These are phyloP conservation scores for Sphagnum magellanicum DNA, from an alignment of 228 moss, liverwort and hornwort species.

Conservation along the genomic window DNA sequence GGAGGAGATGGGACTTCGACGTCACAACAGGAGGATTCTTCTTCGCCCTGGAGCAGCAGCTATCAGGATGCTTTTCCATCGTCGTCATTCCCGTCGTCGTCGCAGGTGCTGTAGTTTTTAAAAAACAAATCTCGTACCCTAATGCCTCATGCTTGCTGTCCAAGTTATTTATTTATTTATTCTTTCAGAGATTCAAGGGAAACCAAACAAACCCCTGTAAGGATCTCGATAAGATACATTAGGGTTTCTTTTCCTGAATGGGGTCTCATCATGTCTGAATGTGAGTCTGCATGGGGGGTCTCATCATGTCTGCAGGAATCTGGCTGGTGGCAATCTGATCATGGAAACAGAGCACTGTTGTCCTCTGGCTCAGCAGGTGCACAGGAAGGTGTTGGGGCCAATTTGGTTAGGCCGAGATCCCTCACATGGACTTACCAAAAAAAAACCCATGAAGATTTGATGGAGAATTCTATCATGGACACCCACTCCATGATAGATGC, in stretches of 20 bases:
- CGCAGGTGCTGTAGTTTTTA: slow-evolving; percentile 33
- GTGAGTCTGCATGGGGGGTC: no score
- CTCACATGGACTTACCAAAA: slow-evolving; percentile 45
- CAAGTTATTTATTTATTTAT: no score
- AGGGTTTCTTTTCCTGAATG: no score
- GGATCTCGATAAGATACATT: not conserved
- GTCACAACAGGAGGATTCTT: slow-evolving; percentile 65
- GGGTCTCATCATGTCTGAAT: no score
- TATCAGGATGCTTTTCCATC: slow-evolving; percentile 58
- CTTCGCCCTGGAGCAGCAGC: slow-evolving; percentile 64
- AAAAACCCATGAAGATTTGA: slow-evolving; percentile 5
- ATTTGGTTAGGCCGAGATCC: slow-evolving; percentile 41
- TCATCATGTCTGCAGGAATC: slow-evolving; percentile 39
- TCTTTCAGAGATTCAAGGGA: not conserved
- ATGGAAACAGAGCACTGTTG: slow-evolving; percentile 39
- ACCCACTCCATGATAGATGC: slow-evolving; percentile 17
- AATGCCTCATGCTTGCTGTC: no score
- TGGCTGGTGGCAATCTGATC: slow-evolving; percentile 84
- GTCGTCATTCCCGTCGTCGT: slow-evolving; percentile 42
- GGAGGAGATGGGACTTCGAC: slow-evolving; percentile 58
- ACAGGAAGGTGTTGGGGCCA: slow-evolving; percentile 39
- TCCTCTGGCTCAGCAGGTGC: slow-evolving; percentile 27
- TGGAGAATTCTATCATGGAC: slow-evolving; percentile 3
- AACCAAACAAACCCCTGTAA: not conserved
- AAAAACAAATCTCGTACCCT: no score